Percentiles rank a stretch among this genome's conserved stretches.
phyloP scores from a whole-genome alignment of 1,139 yeast species.

The Pneumocystis oryctolagi region DNA sequence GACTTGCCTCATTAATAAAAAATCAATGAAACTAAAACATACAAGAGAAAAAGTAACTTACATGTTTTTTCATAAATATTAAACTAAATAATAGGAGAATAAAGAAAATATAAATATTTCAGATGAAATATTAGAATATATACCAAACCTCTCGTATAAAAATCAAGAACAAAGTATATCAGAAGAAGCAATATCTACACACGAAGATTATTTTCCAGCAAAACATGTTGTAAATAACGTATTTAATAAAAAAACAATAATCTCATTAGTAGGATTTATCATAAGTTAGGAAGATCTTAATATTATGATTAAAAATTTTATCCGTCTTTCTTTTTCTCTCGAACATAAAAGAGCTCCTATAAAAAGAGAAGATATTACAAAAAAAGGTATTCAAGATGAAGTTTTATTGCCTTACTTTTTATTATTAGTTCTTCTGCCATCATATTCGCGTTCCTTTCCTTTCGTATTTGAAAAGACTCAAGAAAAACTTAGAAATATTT shows the following conservation, averaged over 20 bases:
- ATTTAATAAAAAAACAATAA: neutral
- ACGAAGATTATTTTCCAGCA: neutral
- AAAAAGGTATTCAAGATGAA: conserved; percentile 8
- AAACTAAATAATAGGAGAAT: neutral
- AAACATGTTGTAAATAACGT: neutral
- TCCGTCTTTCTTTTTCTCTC: conserved; percentile 13
- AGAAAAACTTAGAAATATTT: conserved; percentile 6
- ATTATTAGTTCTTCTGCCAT: neutral
- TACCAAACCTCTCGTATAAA: neutral
- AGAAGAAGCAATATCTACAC: neutral
- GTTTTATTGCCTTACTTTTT: neutral
- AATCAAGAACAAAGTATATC: neutral
- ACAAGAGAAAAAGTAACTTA: neutral
- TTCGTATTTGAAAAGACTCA: conserved; percentile 14
- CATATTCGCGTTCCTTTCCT: conserved; percentile 11
- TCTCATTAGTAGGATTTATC: neutral
- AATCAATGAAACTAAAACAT: neutral
- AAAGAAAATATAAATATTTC: neutral
- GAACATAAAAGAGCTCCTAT: conserved; percentile 13
- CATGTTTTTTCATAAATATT: neutral
- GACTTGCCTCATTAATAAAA: neutral
- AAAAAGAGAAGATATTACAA: conserved; percentile 12
- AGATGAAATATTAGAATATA: neutral
- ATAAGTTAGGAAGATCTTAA: conserved; percentile 6
- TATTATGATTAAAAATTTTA: conserved; percentile 15